A percentile compares a stretch with the other conserved stretches of the same genome.
phyloP scores from a whole-genome alignment of 2,329 filamentous ascomycete genomes.

The Penicillium vulpinum region DNA sequence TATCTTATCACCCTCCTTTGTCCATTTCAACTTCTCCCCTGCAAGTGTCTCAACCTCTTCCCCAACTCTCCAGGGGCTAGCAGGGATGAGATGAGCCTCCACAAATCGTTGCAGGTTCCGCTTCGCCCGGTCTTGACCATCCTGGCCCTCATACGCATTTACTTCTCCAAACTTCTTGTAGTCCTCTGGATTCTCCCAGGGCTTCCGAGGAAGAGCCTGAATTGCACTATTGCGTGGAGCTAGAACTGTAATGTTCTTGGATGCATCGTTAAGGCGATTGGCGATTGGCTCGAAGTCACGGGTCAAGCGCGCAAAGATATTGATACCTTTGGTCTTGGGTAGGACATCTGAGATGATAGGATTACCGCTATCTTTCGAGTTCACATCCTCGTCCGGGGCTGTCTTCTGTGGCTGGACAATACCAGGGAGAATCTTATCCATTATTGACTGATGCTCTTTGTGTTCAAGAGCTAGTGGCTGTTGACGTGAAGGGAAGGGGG shows the following conservation, averaged over 20 bases:
- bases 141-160: constrained; percentile 71
- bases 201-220: constrained; percentile 75
- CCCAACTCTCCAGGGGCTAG: constrained; percentile 71
- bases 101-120: constrained; percentile 78
- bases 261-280: constrained; percentile 65
- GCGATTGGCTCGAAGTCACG: constrained; percentile 72
- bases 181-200: constrained; percentile 67
- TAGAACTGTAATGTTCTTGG: constrained; percentile 76
- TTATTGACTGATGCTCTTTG: constrained; percentile 27
- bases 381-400: constrained; percentile 13
- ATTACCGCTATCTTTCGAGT: constrained; percentile 31
- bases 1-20: constrained; percentile 63
- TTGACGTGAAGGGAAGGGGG: constrained; percentile 9
- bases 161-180: constrained; percentile 64
- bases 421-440: constrained; percentile 24
- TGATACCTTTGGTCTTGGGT: constrained; percentile 73
- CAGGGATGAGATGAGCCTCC: constrained; percentile 76
- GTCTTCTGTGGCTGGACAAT: constrained; percentile 25
- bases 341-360: constrained; percentile 83
- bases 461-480: constrained; percentile 14
- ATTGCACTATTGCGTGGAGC: constrained; percentile 84
- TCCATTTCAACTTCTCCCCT: constrained; percentile 79
- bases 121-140: constrained; percentile 73
- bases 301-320: constrained; percentile 79
- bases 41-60: constrained; percentile 67